Base-by-base conservation (phyloP, 805 yeast species). In the Kazachstania taianensis region DNA sequence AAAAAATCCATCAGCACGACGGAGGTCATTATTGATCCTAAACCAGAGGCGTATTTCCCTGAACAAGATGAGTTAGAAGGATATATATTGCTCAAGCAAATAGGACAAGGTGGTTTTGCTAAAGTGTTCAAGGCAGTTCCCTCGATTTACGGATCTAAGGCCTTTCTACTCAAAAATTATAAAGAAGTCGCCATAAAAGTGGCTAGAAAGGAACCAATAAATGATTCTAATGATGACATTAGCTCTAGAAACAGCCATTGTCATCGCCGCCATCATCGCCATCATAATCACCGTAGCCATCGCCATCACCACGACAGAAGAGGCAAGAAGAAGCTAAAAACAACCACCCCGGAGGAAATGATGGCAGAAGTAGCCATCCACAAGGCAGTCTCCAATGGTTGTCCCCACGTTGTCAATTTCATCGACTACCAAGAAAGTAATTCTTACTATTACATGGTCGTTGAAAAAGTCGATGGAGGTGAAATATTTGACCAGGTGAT, bases 51-150 rank as follows among this genome's bases (percentile, higher is more conserved):
- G 6, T 19, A 16, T 17, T 57, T 61, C 17, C 48, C 50, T 9
- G 61, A 61, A 31, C 73, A 69, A 44, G 46, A 50, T 28, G 55
- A 52, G 31, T 37, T 57, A n/a, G 49, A 29, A 29, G 54, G 48
- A 5, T 73, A 67, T 46, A 54, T 52, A 36, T 49, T 73, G 16
- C 40, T 66, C 2, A 62, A 64, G 33, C 65, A 68, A 49, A 68
- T 81, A 40, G 94, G 94, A 12, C 87, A 81, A 52, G 94, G 94
- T 14, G 87, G 92, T 0, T 81, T 81, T 45, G 78, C 87, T 2
- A 69, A 72, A 19, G 94, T 81, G n/a, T 78, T 75, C 55, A 71
- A 72, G 37, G 86, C 84, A 23, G 31, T 48, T 15, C 62, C 49
- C 23, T 38, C 45, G 22, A 27, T 40, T 17, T 36, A 36, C 19